These are phyloP conservation scores for Barnettozyma hawaiiensis DNA, from an alignment of 1,139 yeast species.

Conservation along the genomic window DNA sequence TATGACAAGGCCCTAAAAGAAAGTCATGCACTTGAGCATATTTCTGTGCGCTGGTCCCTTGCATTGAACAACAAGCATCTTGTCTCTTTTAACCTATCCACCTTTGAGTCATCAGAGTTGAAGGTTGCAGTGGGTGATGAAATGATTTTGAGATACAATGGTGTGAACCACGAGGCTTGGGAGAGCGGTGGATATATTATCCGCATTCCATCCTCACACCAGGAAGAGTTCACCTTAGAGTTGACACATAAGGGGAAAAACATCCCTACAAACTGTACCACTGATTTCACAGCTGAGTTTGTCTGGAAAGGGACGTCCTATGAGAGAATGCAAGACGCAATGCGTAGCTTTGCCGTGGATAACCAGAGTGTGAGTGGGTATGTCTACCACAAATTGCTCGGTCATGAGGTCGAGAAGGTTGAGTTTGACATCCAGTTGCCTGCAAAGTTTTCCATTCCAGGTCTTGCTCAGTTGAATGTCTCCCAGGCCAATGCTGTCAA, in stretches of 20 bases:
- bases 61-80: conserved; percentile 61
- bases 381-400: conserved; percentile 74
- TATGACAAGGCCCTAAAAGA: conserved; percentile 72
- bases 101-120: conserved; percentile 59
- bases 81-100: conserved; percentile 65
- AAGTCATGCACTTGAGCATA: conserved; percentile 70
- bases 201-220: conserved; percentile 60
- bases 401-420: conserved; percentile 68
- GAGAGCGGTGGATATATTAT: conserved; percentile 67
- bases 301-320: conserved; percentile 88
- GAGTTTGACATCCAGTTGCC: conserved; percentile 61
- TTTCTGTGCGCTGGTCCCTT: conserved; percentile 69
- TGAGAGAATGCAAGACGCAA: conserved; percentile 77
- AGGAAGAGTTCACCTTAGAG: conserved; percentile 73
- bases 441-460: conserved; percentile 54
- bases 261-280: conserved; percentile 57
- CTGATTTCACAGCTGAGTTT: conserved; percentile 79
- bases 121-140: conserved; percentile 88
- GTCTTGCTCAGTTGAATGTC: conserved; percentile 62
- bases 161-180: conserved; percentile 53
- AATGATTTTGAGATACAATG: conserved; percentile 57
- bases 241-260: conserved; percentile 37
- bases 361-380: conserved; percentile 70
- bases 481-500: conserved; percentile 80
- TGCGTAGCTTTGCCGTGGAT: conserved; percentile 66